Conservation (phyloP, 352 stramenopile species). For the Globisporangium iwayamae region DNA sequence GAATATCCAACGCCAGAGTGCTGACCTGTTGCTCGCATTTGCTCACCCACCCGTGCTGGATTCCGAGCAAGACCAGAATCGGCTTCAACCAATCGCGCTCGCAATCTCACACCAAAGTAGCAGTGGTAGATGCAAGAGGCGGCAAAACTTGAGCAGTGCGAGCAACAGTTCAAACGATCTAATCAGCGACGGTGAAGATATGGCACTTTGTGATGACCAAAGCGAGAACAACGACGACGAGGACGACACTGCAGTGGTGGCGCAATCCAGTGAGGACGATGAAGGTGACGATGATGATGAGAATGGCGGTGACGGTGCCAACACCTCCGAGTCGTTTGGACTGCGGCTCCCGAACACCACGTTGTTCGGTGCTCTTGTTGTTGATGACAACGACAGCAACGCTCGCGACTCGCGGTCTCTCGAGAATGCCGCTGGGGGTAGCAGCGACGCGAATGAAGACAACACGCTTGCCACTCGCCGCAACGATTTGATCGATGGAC, state of each 20-base stretch:
- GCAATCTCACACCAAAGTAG: slow-evolving; percentile 14
- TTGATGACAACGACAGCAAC: neutral
- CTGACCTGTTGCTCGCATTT: slow-evolving; percentile 22
- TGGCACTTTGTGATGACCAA: slow-evolving; percentile 8
- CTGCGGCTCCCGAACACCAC: neutral
- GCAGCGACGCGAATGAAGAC: neutral
- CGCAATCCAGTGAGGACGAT: neutral
- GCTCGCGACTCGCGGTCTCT: neutral
- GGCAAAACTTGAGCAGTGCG: neutral
- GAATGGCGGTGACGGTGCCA: neutral
- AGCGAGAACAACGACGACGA: slow-evolving; percentile 18
- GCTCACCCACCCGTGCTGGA: slow-evolving; percentile 33
- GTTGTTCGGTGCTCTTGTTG: neutral
- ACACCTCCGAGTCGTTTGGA: neutral
- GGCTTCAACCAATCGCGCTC: slow-evolving; percentile 36
- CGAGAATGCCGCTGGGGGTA: neutral
- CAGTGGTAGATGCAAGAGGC: neutral
- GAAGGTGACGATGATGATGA: slow-evolving; percentile 6
- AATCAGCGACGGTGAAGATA: slow-evolving; percentile 6
- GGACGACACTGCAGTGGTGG: neutral
- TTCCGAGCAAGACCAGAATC: slow-evolving; percentile 35
- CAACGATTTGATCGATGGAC: slow-evolving; percentile 62
- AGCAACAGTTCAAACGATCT: slow-evolving; percentile 2
- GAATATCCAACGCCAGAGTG: neutral
- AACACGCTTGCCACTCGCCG: slow-evolving; percentile 7